Evolutionary conservation across 2,329 filamentous ascomycete genomes (phyloP).

Genomic region (Ramularia endophylla): DNA sequence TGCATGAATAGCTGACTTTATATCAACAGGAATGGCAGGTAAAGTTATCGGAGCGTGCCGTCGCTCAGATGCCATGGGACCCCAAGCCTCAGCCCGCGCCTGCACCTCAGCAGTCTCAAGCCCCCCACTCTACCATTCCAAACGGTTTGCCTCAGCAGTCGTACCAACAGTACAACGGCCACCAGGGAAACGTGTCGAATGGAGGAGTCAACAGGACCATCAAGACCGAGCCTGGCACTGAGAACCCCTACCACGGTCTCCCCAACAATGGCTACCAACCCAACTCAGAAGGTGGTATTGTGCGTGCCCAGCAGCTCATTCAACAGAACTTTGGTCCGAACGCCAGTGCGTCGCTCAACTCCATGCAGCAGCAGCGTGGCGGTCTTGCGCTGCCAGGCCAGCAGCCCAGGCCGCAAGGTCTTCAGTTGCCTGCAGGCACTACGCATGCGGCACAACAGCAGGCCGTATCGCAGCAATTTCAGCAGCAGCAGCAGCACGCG

Average conservation of each 20-base stretch:
- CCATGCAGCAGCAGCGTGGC: conserved; percentile 41
- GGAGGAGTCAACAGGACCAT: conserved; percentile 39
- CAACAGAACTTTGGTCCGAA: conserved; percentile 56
- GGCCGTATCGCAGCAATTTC: conserved; percentile 20
- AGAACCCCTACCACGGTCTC: conserved; percentile 27
- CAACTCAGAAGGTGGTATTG: conserved; percentile 37
- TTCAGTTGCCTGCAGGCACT: conserved; percentile 33
- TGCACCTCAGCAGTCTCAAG: conserved; percentile 25
- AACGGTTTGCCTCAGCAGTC: conserved; percentile 18
- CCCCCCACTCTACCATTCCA: conserved; percentile 29
- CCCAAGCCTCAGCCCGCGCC: conserved; percentile 63
- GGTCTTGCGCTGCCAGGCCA: conserved; percentile 30
- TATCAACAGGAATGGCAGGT: conserved; percentile 89
- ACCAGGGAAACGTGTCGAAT: conserved; percentile 32
- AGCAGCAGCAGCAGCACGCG: conserved; percentile 34
- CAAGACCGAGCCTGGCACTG: conserved; percentile 47
- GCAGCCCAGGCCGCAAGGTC: conserved; percentile 28
- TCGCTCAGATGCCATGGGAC: conserved; percentile 94
- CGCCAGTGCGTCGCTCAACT: conserved; percentile 61
- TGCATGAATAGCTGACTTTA: no score
- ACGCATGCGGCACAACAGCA: conserved; percentile 30
- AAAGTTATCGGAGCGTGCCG: conserved; percentile 76
- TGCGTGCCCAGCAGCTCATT: conserved; percentile 48
- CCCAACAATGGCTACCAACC: conserved; percentile 23
- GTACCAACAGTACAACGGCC: conserved; percentile 16